phyloP scores from a whole-genome alignment of 2,329 filamentous ascomycete species.

The Daldinia eschscholtzii region DNA sequence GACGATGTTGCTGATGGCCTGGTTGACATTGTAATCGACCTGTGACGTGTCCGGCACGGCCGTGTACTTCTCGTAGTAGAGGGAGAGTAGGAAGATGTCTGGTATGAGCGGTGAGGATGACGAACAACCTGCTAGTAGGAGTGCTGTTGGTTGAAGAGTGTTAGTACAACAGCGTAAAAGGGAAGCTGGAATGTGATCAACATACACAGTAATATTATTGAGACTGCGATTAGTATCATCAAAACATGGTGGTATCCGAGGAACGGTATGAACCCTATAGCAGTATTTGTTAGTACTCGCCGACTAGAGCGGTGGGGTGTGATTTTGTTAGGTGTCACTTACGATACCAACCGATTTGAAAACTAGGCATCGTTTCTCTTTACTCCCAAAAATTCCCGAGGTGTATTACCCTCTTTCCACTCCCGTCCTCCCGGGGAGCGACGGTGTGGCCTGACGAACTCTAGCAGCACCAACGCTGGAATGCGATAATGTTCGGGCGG shows the following conservation, averaged over 20 bases:
- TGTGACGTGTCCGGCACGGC: slow-evolving; percentile 87
- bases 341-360: slow-evolving; percentile 53
- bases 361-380: slow-evolving; percentile 47
- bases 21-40: slow-evolving; percentile 88
- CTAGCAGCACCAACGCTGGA: slow-evolving; percentile 48
- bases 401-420: slow-evolving; percentile 47
- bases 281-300: slow-evolving; percentile 20
- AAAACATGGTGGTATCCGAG: slow-evolving; percentile 86
- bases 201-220: slow-evolving; percentile 95
- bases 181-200: slow-evolving; percentile 44
- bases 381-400: slow-evolving; percentile 40
- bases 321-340: slow-evolving; percentile 35
- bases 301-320: background rate
- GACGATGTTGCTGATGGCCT: slow-evolving; percentile 90
- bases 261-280: slow-evolving; percentile 73
- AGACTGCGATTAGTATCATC: slow-evolving; percentile 95
- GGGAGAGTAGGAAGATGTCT: slow-evolving; percentile 95
- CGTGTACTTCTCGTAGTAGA: slow-evolving; percentile 92
- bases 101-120: slow-evolving; percentile 96
- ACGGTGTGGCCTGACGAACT: slow-evolving; percentile 47
- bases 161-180: slow-evolving; percentile 6
- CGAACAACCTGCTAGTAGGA: slow-evolving; percentile 94
- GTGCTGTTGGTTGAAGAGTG: slow-evolving; percentile 66
- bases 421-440: slow-evolving; percentile 52
- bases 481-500: slow-evolving; percentile 37